These are phyloP conservation scores for Saccharomyces hybrid DNA, from an alignment of 1,139 yeast genomes.

Conservation along the genomic window DNA sequence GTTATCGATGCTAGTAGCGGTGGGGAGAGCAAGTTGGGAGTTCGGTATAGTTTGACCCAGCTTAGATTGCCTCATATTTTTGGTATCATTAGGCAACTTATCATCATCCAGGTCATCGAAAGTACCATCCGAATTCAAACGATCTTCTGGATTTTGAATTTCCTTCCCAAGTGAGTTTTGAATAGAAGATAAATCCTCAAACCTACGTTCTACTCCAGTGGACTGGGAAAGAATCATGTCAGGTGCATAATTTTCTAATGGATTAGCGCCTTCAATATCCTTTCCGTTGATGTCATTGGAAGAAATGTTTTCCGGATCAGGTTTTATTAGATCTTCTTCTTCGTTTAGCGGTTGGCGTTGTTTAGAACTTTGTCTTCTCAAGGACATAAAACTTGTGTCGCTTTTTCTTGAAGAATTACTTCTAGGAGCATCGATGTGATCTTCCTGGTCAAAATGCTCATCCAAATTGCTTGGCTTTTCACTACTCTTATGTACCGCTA, in stretches of 20 bases:
- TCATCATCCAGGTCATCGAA: not conserved
- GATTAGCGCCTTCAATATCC: not conserved
- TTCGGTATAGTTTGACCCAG: not conserved
- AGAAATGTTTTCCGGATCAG: not conserved
- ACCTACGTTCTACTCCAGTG: slow-evolving; percentile 40
- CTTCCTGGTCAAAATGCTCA: not conserved
- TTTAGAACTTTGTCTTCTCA: not conserved
- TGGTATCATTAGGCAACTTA: not conserved
- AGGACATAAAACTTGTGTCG: not conserved
- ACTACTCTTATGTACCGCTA: not conserved
- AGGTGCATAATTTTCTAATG: slow-evolving; percentile 32
- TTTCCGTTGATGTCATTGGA: not conserved
- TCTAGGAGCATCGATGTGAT: not conserved
- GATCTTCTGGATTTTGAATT: not conserved
- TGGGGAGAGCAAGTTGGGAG: not conserved
- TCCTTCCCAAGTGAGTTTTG: slow-evolving; percentile 24
- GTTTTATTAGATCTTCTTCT: not conserved
- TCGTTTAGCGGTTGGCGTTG: not conserved
- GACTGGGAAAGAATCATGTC: slow-evolving; percentile 42
- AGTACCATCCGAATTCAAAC: not conserved
- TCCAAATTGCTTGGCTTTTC: not conserved
- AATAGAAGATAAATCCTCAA: slow-evolving; percentile 33
- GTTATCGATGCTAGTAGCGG: slow-evolving; percentile 2
- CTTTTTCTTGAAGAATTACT: not conserved
- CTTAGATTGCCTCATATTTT: not conserved